A percentile compares a stretch with the other conserved stretches of the same genome.
Evolutionary conservation across 2,329 filamentous ascomycete genomes (phyloP).

Genomic region (Hysterium pulicare): DNA sequence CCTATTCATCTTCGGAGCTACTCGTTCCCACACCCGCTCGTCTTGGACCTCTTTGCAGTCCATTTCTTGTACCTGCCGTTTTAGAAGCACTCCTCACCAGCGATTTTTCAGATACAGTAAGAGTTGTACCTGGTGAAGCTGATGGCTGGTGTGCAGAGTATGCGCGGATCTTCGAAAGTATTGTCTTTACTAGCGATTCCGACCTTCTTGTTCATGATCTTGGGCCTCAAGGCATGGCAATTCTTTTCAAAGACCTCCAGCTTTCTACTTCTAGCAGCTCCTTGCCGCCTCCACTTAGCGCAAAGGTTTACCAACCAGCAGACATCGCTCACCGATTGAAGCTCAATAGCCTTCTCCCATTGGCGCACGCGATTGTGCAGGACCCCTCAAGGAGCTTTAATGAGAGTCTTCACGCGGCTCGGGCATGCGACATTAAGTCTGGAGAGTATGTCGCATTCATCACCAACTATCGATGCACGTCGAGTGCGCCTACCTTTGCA

Average conservation of each 20-base stretch:
- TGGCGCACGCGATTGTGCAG: constrained; percentile 40
- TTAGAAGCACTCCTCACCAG: constrained; percentile 63
- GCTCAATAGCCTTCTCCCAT: constrained; percentile 37
- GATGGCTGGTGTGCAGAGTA: constrained; percentile 73
- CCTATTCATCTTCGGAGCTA: constrained; percentile 17
- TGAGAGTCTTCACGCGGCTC: constrained; percentile 24
- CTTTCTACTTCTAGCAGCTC: constrained; percentile 27
- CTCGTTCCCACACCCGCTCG: constrained; percentile 3
- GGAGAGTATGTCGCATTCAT: constrained; percentile 27
- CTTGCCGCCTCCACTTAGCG: constrained; percentile 23
- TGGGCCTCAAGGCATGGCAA: constrained; percentile 58
- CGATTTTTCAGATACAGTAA: constrained; percentile 41
- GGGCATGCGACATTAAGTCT: constrained; percentile 14
- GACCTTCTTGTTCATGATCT: constrained; percentile 77
- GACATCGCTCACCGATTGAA: constrained; percentile 46
- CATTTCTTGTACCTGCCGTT: constrained; percentile 74
- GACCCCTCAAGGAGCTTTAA: constrained; percentile 28
- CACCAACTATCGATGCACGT: no score
- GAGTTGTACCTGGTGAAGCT: constrained; percentile 77
- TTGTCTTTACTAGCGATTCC: constrained; percentile 79
- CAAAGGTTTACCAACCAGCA: constrained; percentile 39
- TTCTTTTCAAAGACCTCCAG: constrained; percentile 66
- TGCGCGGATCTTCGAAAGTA: constrained; percentile 56
- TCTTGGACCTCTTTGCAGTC: constrained; percentile 45
- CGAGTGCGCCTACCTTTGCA: no score